Evolutionary conservation across 352 stramenopile species (phyloP), one percentile per base, ranked within the genome.

Genomic region (Pythium dissotocum): DNA sequence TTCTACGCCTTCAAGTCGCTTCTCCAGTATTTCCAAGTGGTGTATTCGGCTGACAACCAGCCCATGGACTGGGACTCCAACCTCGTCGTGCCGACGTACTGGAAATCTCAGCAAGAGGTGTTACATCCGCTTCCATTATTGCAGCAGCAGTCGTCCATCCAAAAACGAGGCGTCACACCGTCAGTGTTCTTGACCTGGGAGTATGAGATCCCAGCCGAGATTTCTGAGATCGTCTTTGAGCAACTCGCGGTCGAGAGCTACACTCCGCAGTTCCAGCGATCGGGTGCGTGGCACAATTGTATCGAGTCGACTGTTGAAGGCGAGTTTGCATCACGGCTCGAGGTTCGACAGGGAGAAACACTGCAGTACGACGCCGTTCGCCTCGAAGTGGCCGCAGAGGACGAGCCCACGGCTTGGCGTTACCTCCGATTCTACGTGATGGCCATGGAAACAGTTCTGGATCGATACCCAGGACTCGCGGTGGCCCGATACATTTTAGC

Each of bases 161-260:
- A 30, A 63, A 16, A 49, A 28, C 26, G 61, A 54, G 35, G 28
- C 13, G n/a, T 69, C 33, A 56, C 16, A 6, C 7, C 9, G n/a
- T 28, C 28, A 12, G 54, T 48, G 2, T 57, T 35, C 18, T 67
- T 67, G 36, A 70, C 67, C 36, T 80, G 74, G 70, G 70, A 80
- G 26, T 77, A 77, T 52, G 67, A 69, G 7, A 42, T 80, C 6
- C 49, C 67, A 8, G 24, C 36, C 4, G 67, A 71, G 2, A 60
- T 78, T 18, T 63, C 70, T 1, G 67, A 77, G 52, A 70, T 65
- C 16, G 35, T 80, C 0, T 77, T 74, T 24, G 70, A 74, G 33
- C 65, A 80, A 35, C 62, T 80, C 21, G 70, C 66, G 0, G 73
- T 80, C 33, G 56, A 72, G 13, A 77, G 55, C 21, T 63, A 71